Evolutionary conservation across 768 basidiomycete species (phyloP).

Genomic region (Lentinula sp.): DNA sequence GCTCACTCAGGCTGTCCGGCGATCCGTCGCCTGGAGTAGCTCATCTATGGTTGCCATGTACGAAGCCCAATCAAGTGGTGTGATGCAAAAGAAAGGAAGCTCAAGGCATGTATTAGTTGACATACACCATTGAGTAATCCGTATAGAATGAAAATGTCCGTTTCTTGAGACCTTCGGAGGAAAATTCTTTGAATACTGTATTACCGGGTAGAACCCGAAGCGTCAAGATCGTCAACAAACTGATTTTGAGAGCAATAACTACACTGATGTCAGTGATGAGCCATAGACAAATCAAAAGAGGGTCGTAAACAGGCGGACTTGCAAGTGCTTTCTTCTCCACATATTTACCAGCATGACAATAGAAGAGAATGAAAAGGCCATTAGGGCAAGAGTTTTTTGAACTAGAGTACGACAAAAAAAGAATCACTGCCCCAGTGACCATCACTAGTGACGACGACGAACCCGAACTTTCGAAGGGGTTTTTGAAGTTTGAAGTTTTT

Average conservation of each 20-base stretch:
- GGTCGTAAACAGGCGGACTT: background rate
- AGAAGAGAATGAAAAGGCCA: too few relatives aligned
- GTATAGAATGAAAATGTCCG: too few relatives aligned
- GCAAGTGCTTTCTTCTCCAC: too few relatives aligned
- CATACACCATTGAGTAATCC: too few relatives aligned
- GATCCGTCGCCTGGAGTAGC: background rate
- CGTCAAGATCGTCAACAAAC: background rate
- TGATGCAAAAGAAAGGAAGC: background rate
- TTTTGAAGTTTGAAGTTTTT: too few relatives aligned
- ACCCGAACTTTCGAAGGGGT: too few relatives aligned
- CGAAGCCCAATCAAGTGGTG: background rate
- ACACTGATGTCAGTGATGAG: background rate
- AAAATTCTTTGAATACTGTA: background rate
- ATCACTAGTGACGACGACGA: too few relatives aligned
- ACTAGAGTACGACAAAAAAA: too few relatives aligned
- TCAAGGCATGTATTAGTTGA: too few relatives aligned
- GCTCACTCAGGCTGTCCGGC: background rate
- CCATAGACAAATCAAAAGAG: background rate
- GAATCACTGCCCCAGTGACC: too few relatives aligned
- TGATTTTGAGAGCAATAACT: background rate
- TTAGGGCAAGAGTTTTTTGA: too few relatives aligned
- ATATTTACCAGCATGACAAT: too few relatives aligned
- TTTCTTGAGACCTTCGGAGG: background rate
- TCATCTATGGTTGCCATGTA: slow-evolving; percentile 3
- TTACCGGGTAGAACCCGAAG: background rate